Evolutionary conservation across 768 basidiomycete species (phyloP).

Genomic region (Mycena sanguinolenta): DNA sequence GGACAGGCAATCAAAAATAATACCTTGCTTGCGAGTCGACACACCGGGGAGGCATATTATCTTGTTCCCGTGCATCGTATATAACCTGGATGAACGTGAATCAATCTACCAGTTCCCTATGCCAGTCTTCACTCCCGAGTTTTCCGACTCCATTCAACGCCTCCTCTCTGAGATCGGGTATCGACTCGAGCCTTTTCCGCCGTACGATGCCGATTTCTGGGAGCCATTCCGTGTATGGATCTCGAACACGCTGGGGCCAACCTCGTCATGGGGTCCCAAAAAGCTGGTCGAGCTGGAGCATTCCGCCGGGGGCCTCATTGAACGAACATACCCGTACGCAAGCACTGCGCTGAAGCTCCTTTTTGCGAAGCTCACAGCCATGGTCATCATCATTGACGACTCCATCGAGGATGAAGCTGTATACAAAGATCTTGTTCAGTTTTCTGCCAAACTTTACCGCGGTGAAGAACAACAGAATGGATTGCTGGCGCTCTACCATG

Average conservation of each 20-base stretch:
- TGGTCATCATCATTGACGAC: conserved; percentile 23
- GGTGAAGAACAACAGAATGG: conserved; percentile 14
- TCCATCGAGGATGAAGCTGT: conserved; percentile 18
- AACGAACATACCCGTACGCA: conserved; percentile 15
- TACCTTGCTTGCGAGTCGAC: too few relatives aligned
- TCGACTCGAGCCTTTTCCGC: conserved; percentile 10
- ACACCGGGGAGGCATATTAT: too few relatives aligned
- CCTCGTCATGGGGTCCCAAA: conserved; percentile 2
- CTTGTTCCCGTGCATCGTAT: too few relatives aligned
- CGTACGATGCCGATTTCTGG: conserved; percentile 15
- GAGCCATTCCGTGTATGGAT: conserved; percentile 7
- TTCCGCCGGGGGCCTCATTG: conserved; percentile 10
- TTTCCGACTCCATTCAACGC: background rate
- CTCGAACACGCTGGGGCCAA: conserved; percentile 5
- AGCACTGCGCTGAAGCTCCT: conserved; percentile 14
- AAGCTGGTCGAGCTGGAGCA: conserved; percentile 21
- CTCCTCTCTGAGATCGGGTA: conserved; percentile 16
- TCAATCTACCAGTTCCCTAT: background rate
- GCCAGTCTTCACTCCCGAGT: background rate
- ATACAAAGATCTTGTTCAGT: conserved; percentile 3
- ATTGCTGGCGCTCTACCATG: conserved; percentile 18
- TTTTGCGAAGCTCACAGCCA: conserved; percentile 19
- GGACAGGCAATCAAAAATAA: too few relatives aligned
- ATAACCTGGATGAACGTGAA: background rate
- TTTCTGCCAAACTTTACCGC: conserved; percentile 5